Base-by-base conservation (phyloP, 306 rosid genomes). In the Acacia acuminata region DNA sequence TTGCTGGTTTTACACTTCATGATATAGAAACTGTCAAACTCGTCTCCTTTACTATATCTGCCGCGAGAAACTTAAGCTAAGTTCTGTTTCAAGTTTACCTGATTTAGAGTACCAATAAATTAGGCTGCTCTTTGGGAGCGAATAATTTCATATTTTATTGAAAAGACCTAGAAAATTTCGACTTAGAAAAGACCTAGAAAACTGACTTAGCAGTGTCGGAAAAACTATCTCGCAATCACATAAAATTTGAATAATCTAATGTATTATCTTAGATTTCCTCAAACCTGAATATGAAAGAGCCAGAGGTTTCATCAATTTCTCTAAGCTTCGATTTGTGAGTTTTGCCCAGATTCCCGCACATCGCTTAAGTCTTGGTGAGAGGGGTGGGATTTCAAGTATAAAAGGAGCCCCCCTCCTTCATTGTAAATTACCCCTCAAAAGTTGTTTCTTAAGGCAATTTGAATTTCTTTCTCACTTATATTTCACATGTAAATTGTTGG, bases 21-120 rank as follows among this genome's bases (percentile, higher is more conserved):
- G 32, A 5, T 11, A 61, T 61, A 25, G 40, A 24, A 13, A 24
- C 19, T 63, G 19, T 27, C 69, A 63, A 63, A 63, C 20, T 63
- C 69, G 27, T 63, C 68, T 55, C 43, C 50, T 64, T 64, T 40
- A 12, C 77, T 77, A 71, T 72, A 66, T 38, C n/a, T 71, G 19
- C 60, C 53, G 48, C 53, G 66, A n/a, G 79, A 80, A 75, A 40
- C 24, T 80, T 71, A 10, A n/a, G 40, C 63, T 11, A 70, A 32
- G 60, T 43, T 84, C 47, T 80, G 43, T 60, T 76, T 76, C 65
- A 76, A 14, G 19, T 51, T 70, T 47, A 55, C 74, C 42, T 40
- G 42, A 34, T 34, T 17, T 79, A 42, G 36, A 24, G 36, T 64
- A 22, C 68, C 24, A 3, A 53, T 22, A 70, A 12, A 68, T 75